phyloP scores from a whole-genome alignment of 306 rosid genomes.

The Sesbania bispinosa region DNA sequence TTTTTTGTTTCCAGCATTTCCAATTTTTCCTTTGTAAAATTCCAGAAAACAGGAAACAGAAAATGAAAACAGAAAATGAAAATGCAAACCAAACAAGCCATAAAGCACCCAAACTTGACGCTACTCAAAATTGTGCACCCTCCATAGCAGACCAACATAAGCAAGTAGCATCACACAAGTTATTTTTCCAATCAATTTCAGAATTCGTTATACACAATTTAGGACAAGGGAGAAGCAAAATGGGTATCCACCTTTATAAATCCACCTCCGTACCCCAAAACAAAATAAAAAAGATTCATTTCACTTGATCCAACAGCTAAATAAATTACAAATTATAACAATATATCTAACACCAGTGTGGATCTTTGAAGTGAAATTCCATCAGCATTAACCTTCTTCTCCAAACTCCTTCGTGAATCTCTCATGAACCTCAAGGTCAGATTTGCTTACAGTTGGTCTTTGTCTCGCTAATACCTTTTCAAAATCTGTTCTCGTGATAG shows the following conservation, averaged over 20 bases:
- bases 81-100: no score
- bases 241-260: constrained; percentile 37
- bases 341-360: constrained; percentile 26
- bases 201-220: constrained; percentile 50
- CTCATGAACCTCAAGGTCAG: constrained; percentile 88
- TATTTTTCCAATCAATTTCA: constrained; percentile 31
- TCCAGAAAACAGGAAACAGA: no score
- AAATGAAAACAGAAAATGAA: no score
- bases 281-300: constrained; percentile 35
- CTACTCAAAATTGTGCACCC: background rate
- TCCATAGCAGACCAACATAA: background rate
- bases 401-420: constrained; percentile 95
- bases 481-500: constrained; percentile 79
- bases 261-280: constrained; percentile 43
- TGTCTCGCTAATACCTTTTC: constrained; percentile 95
- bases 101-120: background rate
- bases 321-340: constrained; percentile 40
- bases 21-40: no score
- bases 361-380: constrained; percentile 35
- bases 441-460: constrained; percentile 96
- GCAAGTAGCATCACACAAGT: constrained; percentile 18
- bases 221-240: constrained; percentile 39
- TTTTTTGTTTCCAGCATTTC: no score
- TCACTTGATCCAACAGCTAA: constrained; percentile 41
- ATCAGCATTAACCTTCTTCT: constrained; percentile 84